Percentiles rank a stretch among this genome's conserved stretches.
Evolutionary conservation across 192 early-diverging fungal species (phyloP).

Genomic region (Geranomyces variabilis): DNA sequence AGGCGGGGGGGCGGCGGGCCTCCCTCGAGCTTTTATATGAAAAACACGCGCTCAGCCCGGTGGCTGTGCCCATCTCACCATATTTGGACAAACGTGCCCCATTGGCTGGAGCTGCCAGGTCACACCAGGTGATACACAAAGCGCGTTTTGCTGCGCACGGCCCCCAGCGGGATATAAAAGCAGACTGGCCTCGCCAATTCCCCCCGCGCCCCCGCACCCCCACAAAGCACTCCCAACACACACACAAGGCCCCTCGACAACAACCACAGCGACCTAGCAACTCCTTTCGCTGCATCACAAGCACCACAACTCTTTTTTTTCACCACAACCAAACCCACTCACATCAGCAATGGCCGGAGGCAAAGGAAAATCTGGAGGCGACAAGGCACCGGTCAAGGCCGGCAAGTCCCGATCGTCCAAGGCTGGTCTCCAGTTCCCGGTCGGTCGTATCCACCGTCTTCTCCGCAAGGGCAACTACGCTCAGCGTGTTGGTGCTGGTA

Average conservation of each 20-base stretch:
- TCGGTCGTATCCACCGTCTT: conserved; percentile 92
- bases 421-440: conserved; percentile 91
- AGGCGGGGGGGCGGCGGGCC: background rate
- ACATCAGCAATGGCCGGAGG: conserved; percentile 35
- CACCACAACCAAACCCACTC: conserved; percentile 23
- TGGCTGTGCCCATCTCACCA: no score
- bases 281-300: no score
- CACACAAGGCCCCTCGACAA: no score
- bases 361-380: conserved; percentile 51
- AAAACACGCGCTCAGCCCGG: background rate
- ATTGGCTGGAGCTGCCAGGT: background rate
- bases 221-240: no score
- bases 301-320: conserved; percentile 21
- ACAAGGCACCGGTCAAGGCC: conserved; percentile 29
- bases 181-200: background rate
- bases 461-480: conserved; percentile 94
- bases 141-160: background rate
- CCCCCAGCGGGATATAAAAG: conserved; percentile 28
- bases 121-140: background rate
- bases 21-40: background rate
- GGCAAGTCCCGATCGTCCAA: conserved; percentile 81
- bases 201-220: background rate
- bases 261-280: no score
- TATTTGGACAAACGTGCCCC: no score
- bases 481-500: conserved; percentile 83